Evolutionary conservation across 164 flowering plant genomes (phyloP).

Genomic region (Cinnamomum chago): DNA sequence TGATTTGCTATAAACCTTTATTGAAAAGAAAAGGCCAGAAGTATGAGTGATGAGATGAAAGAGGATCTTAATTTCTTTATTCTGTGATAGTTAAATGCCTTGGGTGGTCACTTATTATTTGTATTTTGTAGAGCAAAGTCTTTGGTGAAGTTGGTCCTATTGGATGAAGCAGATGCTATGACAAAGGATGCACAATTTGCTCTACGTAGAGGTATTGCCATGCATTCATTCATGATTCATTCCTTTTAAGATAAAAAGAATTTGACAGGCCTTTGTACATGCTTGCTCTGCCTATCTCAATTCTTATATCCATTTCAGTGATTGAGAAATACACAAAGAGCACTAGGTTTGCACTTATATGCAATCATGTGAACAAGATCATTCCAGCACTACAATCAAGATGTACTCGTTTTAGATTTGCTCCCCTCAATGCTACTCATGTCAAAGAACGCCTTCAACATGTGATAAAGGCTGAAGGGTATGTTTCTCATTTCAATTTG

Average conservation of each 20-base stretch:
- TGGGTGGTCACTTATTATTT: neutral
- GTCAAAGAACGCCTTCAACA: constrained; percentile 79
- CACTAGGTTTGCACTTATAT: constrained; percentile 88
- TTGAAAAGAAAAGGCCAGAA: no score
- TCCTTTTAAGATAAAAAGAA: neutral
- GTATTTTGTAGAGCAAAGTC: constrained; percentile 55
- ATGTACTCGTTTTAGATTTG: constrained; percentile 96
- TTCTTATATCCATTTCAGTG: constrained; percentile 42
- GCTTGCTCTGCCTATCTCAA: neutral
- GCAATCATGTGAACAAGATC: constrained; percentile 95
- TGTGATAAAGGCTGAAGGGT: constrained; percentile 81
- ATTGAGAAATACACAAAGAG: constrained; percentile 95
- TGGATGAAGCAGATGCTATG: constrained; percentile 99
- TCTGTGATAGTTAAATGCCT: neutral
- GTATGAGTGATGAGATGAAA: neutral
- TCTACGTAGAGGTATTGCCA: constrained; percentile 69
- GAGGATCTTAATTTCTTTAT: neutral
- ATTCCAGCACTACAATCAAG: constrained; percentile 97
- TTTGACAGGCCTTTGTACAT: neutral
- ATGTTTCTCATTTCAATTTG: constrained; percentile 14
- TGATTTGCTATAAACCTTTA: neutral
- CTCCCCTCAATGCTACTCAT: constrained; percentile 78
- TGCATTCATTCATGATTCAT: neutral
- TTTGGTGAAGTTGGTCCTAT: constrained; percentile 75
- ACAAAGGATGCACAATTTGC: constrained; percentile 99